These are phyloP conservation scores for Houttuynia cordata DNA, from an alignment of 164 flowering plant genomes.

Conservation along the genomic window DNA sequence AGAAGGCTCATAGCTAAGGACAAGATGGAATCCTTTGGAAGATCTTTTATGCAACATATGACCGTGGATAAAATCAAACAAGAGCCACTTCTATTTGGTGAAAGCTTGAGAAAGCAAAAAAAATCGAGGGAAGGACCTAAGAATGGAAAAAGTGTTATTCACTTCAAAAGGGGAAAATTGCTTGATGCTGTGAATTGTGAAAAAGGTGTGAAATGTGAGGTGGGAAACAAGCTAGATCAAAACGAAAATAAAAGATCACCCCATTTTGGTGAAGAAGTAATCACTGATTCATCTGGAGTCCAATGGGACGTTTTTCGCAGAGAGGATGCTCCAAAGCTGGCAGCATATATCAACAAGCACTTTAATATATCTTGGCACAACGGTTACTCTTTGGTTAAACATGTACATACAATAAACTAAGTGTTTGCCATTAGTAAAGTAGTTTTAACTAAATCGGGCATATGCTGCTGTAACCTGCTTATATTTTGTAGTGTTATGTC, in stretches of 20 bases:
- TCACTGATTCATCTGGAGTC: constrained; percentile 35
- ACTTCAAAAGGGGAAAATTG: background rate
- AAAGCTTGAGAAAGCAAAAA: constrained; percentile 19
- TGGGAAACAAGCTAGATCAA: constrained; percentile 7
- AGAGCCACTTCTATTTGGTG: constrained; percentile 11
- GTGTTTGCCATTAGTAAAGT: background rate
- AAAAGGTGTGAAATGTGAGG: constrained; percentile 11
- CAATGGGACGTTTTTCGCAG: constrained; percentile 78
- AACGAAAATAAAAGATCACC: constrained; percentile 11
- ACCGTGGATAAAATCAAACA: constrained; percentile 10
- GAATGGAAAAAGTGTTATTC: background rate
- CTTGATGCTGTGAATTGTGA: background rate
- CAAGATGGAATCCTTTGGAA: constrained; percentile 12
- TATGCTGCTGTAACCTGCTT: background rate
- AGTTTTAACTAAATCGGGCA: background rate
- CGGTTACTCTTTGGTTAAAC: constrained; percentile 23
- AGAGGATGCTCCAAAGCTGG: constrained; percentile 65
- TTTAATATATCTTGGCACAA: constrained; percentile 33
- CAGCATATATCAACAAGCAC: constrained; percentile 47
- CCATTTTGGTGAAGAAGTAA: constrained; percentile 6
- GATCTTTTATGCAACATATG: constrained; percentile 8
- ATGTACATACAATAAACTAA: constrained; percentile 15
- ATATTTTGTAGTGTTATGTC: background rate
- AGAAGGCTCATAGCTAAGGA: constrained; percentile 29
- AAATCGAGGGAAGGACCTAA: background rate